Evolutionary conservation across 768 basidiomycete species (phyloP), one percentile per base, ranked within the genome.

Genomic region (Boletus vermiculosoides): DNA sequence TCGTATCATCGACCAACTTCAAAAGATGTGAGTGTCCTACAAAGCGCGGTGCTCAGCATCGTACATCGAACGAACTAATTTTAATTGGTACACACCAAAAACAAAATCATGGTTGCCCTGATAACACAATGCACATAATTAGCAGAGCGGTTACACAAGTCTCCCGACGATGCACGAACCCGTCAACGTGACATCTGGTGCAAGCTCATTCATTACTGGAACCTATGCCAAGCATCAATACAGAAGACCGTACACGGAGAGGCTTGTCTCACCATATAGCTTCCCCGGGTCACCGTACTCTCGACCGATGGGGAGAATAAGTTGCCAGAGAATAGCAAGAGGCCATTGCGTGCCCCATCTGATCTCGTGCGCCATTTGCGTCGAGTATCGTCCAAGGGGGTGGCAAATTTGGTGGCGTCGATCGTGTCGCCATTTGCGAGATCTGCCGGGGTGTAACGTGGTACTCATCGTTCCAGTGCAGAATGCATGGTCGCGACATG

Each of bases 91-190:
- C 74, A 47, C 55, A 88, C 89, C 90, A 62, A 90, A 92, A 72
- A 94, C 94, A 71, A 94, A 94, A 63, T 95, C 94, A 61, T 97
- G 94, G 67, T 97, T 95, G 5, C 93, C 91, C 91, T 57, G 16
- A 52, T 36, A 36, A 45, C 4, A 7, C 12, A 34, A 40, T 11
- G 12, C 34, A 52, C 15, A n/a, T 25, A 15, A 46, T 67, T 16
- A 71, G 57, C 46, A 45, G 16, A 47, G 28, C 1, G 7, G 20
- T 22, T 16, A 36, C 8, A 34, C 7, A 41, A n/a, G 18, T 30
- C 23, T 13, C 15, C 40, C 33, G 53, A 20, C 30, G n/a, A 50
- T 33, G 16, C 8, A 71, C 86, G 50, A 33, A 91, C 92, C 93
- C 54, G 89, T 84, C 57, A 93, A 76, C 8, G 93, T 82, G 37